phyloP scores from a whole-genome alignment of 1,139 yeast species.

The Saccharomycopsis hybrid region DNA sequence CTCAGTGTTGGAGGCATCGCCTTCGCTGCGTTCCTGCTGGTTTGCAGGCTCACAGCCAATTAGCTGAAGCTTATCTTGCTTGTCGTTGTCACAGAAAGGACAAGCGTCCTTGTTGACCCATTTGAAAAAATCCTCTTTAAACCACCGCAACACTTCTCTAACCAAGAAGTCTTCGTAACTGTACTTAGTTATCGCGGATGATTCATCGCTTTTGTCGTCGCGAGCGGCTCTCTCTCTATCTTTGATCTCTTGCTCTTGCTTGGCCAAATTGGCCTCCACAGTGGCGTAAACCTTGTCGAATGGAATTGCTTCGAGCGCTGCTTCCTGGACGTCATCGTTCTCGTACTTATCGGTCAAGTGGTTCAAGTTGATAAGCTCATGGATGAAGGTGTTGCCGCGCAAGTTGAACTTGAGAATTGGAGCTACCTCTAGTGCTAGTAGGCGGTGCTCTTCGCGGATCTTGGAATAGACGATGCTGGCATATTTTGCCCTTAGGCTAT shows the following conservation, averaged over 20 bases:
- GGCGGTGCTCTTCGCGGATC: slow-evolving; percentile 1
- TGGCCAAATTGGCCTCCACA: slow-evolving; percentile 11
- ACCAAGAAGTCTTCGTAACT: slow-evolving; percentile 50
- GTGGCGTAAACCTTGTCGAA: slow-evolving; percentile 11
- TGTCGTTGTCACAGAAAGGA: slow-evolving; percentile 40
- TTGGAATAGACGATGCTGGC: slow-evolving; percentile 1
- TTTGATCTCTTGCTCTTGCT: background rate
- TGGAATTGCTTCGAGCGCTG: slow-evolving; percentile 14
- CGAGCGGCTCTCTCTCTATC: too few species aligned
- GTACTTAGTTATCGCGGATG: background rate
- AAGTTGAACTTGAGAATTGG: background rate
- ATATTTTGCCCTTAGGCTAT: background rate
- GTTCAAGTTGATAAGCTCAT: slow-evolving; percentile 1
- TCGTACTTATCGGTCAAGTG: slow-evolving; percentile 3
- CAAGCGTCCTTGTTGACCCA: slow-evolving; percentile 81
- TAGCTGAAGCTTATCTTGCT: slow-evolving; percentile 32
- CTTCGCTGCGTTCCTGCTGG: slow-evolving; percentile 36
- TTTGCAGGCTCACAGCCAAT: slow-evolving; percentile 35
- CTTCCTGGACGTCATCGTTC: slow-evolving; percentile 5
- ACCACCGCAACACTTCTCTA: slow-evolving; percentile 63
- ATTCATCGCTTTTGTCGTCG: too few species aligned
- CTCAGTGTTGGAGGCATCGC: slow-evolving; percentile 50
- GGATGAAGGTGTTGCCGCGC: background rate
- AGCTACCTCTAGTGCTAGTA: background rate
- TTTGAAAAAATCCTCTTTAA: slow-evolving; percentile 68